A percentile compares a stretch with the other conserved stretches of the same genome.
Evolutionary conservation across 2,329 filamentous ascomycete genomes (phyloP).

Genomic region (Colletotrichum sojae): DNA sequence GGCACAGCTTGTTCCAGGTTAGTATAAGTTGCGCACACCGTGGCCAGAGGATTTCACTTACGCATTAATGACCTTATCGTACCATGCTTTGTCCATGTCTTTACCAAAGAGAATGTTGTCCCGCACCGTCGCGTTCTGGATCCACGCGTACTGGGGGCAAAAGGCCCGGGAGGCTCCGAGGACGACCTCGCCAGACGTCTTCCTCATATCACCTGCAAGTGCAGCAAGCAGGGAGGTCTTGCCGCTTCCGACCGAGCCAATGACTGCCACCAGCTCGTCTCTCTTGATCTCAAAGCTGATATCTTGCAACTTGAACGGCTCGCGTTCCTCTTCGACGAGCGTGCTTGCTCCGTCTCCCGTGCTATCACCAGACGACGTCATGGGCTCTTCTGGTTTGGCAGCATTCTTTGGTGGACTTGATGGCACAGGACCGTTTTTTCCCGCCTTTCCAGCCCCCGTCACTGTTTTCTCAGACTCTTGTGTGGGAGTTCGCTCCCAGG

Average conservation of each 20-base stretch:
- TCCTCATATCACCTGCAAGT: slow-evolving; percentile 93
- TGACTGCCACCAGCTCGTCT: slow-evolving; percentile 86
- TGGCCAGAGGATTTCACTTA: slow-evolving; percentile 53
- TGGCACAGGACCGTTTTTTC: slow-evolving; percentile 56
- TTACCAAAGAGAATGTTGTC: slow-evolving; percentile 95
- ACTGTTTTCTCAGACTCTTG: slow-evolving; percentile 62
- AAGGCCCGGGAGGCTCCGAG: slow-evolving; percentile 88
- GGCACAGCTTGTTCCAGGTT: slow-evolving; percentile 72
- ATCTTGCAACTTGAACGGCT: slow-evolving; percentile 81
- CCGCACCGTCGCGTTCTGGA: slow-evolving; percentile 89
- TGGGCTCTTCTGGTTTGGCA: slow-evolving; percentile 52
- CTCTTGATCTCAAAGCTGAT: slow-evolving; percentile 78
- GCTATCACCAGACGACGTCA: slow-evolving; percentile 57
- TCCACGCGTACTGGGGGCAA: slow-evolving; percentile 98
- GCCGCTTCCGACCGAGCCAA: slow-evolving; percentile 89
- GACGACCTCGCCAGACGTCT: slow-evolving; percentile 79
- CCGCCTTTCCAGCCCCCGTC: slow-evolving; percentile 61
- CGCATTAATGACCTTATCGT: slow-evolving; percentile 85
- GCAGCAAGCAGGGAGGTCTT: slow-evolving; percentile 93
- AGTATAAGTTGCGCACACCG: not conserved
- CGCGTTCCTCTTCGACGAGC: slow-evolving; percentile 69
- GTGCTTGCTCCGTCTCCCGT: slow-evolving; percentile 69
- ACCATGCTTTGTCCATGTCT: slow-evolving; percentile 82
- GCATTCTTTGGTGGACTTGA: slow-evolving; percentile 45
- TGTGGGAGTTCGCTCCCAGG: slow-evolving; percentile 82